These are phyloP conservation scores for Rhododendron mucronatum DNA, from an alignment of 148 eudicot species.

Conservation along the genomic window DNA sequence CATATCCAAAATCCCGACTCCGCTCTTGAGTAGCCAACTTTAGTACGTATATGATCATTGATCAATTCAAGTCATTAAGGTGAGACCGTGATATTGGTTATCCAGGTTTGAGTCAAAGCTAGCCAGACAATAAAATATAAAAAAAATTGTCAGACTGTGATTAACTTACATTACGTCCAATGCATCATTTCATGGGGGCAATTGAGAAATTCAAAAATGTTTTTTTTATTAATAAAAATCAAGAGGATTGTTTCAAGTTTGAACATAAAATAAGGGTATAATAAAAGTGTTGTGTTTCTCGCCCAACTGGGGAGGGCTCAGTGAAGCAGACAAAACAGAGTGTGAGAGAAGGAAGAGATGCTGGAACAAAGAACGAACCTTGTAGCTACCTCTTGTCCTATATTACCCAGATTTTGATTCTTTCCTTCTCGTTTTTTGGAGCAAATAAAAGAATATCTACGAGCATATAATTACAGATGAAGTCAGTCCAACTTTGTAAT, in stretches of 20 bases:
- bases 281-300: constrained; percentile 10
- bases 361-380: constrained; percentile 34
- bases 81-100: neutral
- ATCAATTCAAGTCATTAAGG: too few species aligned
- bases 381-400: constrained; percentile 34
- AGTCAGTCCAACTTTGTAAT: constrained; percentile 6
- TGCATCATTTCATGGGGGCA: neutral
- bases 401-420: constrained; percentile 22
- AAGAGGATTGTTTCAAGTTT: neutral
- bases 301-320: constrained; percentile 4
- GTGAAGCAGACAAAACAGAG: constrained; percentile 39
- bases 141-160: neutral
- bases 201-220: neutral
- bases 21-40: too few species aligned
- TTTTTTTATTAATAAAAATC: neutral
- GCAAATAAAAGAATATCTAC: neutral
- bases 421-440: neutral
- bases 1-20: neutral
- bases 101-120: too few species aligned
- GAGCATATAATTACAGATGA: neutral
- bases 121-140: too few species aligned
- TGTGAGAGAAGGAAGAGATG: constrained; percentile 22
- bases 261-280: neutral
- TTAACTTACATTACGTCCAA: neutral
- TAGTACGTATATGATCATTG: neutral